phyloP scores from a whole-genome alignment of 2,329 filamentous ascomycete genomes.

The Penicillium sp. region DNA sequence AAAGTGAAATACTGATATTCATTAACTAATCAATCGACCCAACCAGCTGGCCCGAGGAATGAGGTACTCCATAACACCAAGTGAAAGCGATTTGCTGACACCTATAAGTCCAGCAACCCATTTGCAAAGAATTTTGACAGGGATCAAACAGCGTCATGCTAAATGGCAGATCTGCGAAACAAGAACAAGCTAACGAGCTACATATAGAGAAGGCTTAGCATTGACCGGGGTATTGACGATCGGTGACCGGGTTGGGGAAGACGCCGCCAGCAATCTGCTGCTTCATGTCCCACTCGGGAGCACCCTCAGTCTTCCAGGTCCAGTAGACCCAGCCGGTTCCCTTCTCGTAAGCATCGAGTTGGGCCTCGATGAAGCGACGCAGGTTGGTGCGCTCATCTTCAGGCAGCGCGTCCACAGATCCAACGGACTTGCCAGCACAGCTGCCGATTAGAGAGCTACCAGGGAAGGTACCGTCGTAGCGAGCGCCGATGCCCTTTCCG shows the following conservation, averaged over 20 bases:
- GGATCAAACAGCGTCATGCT: neutral
- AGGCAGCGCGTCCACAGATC: slow-evolving; percentile 49
- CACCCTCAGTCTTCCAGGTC: slow-evolving; percentile 54
- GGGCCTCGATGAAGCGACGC: slow-evolving; percentile 49
- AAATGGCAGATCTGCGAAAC: neutral
- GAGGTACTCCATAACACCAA: neutral
- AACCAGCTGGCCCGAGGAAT: neutral
- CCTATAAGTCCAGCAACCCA: slow-evolving; percentile 1
- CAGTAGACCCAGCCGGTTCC: slow-evolving; percentile 51
- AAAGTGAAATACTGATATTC: neutral
- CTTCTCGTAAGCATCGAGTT: slow-evolving; percentile 48
- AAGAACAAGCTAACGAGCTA: neutral
- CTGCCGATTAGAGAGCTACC: slow-evolving; percentile 54
- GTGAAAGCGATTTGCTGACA: neutral
- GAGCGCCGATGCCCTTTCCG: slow-evolving; percentile 60
- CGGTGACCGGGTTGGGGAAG: slow-evolving; percentile 49
- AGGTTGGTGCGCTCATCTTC: slow-evolving; percentile 39
- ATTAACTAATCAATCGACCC: neutral
- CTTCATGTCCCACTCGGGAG: slow-evolving; percentile 53
- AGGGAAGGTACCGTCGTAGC: slow-evolving; percentile 58
- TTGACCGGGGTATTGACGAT: slow-evolving; percentile 36
- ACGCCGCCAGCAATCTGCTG: slow-evolving; percentile 46
- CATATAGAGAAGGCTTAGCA: slow-evolving; percentile 20
- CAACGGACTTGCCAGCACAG: slow-evolving; percentile 55
- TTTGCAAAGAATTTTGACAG: neutral